Evolutionary conservation across 2,329 filamentous ascomycete genomes (phyloP).

Genomic region (Seiridium cupressi): DNA sequence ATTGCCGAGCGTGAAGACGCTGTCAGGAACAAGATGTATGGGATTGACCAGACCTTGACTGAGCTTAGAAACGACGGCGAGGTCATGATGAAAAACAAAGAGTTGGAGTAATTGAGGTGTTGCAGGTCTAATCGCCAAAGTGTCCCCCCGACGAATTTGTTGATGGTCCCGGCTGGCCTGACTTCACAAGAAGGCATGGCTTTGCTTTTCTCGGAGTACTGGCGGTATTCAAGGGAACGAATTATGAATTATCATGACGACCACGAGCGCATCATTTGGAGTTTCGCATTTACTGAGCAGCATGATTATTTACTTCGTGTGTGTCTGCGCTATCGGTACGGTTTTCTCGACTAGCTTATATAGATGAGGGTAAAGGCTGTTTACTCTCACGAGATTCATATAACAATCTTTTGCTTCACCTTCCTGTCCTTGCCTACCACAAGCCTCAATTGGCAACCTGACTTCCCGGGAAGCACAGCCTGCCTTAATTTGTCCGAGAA

Average conservation of each 20-base stretch:
- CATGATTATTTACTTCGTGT: not conserved
- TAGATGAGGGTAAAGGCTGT: not conserved
- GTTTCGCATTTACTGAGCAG: constrained; percentile 1
- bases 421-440: constrained; percentile 59
- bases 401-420: constrained; percentile 54
- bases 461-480: constrained; percentile 52
- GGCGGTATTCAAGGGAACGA: not conserved
- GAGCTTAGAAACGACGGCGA: constrained; percentile 57
- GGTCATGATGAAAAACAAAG: constrained; percentile 42
- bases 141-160: too few species aligned
- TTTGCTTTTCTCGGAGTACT: not conserved
- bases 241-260: not conserved
- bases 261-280: constrained; percentile 9
- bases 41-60: constrained; percentile 52
- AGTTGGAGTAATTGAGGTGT: constrained; percentile 7
- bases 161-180: too few species aligned
- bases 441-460: constrained; percentile 58
- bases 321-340: not conserved
- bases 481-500: constrained; percentile 58
- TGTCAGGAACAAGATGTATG: constrained; percentile 50
- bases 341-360: not conserved
- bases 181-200: too few species aligned
- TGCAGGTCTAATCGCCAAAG: too few species aligned
- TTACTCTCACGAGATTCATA: constrained; percentile 31
- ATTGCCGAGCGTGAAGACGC: constrained; percentile 53